A percentile compares a stretch with the other conserved stretches of the same genome.
These are phyloP conservation scores for Cyclocybe cylindracea DNA, from an alignment of 768 basidiomycete genomes.

Conservation along the genomic window DNA sequence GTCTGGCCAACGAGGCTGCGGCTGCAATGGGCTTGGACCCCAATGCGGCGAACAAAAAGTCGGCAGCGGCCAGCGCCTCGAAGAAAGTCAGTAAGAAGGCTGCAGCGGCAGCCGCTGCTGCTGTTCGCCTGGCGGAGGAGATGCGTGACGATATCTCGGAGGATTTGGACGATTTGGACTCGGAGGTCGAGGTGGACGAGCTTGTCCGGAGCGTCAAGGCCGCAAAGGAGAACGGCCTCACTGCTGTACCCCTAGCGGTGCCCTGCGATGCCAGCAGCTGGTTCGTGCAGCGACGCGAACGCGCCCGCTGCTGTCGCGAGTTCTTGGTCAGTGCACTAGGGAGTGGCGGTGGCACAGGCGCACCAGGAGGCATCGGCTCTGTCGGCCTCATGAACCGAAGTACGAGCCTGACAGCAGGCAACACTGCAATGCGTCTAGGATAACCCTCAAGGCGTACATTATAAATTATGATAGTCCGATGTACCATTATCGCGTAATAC, in stretches of 20 bases:
- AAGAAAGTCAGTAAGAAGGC: constrained; percentile 73
- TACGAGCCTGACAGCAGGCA: constrained; percentile 27
- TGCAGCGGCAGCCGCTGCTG: constrained; percentile 50
- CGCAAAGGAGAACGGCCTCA: constrained; percentile 56
- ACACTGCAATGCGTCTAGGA: constrained; percentile 18
- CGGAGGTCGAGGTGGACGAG: constrained; percentile 81
- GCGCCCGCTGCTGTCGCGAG: constrained; percentile 60
- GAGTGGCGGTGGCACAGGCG: constrained; percentile 36
- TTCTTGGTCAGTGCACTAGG: constrained; percentile 55
- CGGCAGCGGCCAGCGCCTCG: constrained; percentile 38
- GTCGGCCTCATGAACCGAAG: constrained; percentile 33
- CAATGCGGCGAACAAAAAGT: constrained; percentile 36
- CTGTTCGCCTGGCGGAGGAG: constrained; percentile 48
- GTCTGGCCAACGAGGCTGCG: constrained; percentile 68
- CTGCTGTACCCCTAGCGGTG: constrained; percentile 68
- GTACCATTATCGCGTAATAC: no score
- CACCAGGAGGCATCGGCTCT: constrained; percentile 28
- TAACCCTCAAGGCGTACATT: constrained; percentile 3
- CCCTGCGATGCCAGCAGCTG: constrained; percentile 76
- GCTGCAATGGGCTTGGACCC: constrained; percentile 58
- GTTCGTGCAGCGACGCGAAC: constrained; percentile 78
- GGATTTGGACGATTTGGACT: constrained; percentile 79
- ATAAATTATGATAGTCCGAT: no score
- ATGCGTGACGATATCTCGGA: constrained; percentile 62
- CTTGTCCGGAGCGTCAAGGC: constrained; percentile 61